phyloP scores from a whole-genome alignment of 2,329 filamentous ascomycete species.

The Alternaria brassicae region DNA sequence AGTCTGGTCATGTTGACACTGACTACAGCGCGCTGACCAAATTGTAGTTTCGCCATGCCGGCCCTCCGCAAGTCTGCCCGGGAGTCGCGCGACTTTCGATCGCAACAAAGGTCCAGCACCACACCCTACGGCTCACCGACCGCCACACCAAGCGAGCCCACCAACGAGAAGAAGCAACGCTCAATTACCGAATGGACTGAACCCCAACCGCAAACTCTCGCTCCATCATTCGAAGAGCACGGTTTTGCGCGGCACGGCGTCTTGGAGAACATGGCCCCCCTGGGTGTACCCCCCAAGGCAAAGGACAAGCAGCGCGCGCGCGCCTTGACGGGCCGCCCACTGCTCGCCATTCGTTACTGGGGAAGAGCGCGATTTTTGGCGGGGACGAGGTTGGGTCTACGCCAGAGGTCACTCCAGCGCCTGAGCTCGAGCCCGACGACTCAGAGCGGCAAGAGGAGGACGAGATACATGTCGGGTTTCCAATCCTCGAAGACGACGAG shows the following conservation, averaged over 20 bases:
- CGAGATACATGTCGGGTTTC: constrained; percentile 38
- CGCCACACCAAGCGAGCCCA: constrained; percentile 38
- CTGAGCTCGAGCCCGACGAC: constrained; percentile 50
- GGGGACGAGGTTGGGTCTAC: constrained; percentile 55
- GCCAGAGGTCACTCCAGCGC: constrained; percentile 54
- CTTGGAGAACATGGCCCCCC: constrained; percentile 80
- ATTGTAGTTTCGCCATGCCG: constrained; percentile 47
- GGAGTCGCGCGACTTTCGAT: constrained; percentile 25
- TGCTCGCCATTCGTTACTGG: constrained; percentile 51
- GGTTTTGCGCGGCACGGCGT: constrained; percentile 78
- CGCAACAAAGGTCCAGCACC: constrained; percentile 43
- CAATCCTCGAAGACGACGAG: constrained; percentile 52
- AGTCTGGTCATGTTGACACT: constrained; percentile 24
- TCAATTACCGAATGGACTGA: constrained; percentile 62
- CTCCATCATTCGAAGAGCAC: constrained; percentile 78
- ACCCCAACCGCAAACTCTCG: constrained; percentile 60
- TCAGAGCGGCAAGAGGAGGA: constrained; percentile 51
- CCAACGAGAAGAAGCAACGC: constrained; percentile 47
- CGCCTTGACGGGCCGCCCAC: constrained; percentile 47
- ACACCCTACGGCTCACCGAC: constrained; percentile 46
- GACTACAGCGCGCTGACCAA: constrained; percentile 42
- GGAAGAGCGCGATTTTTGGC: constrained; percentile 48
- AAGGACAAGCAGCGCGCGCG: constrained; percentile 65
- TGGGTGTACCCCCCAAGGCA: constrained; percentile 73
- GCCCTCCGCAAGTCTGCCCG: constrained; percentile 48